Evolutionary conservation across 352 stramenopile genomes (phyloP), one percentile per base, ranked within the genome.

Genomic region (Phytophthora uliginosa): DNA sequence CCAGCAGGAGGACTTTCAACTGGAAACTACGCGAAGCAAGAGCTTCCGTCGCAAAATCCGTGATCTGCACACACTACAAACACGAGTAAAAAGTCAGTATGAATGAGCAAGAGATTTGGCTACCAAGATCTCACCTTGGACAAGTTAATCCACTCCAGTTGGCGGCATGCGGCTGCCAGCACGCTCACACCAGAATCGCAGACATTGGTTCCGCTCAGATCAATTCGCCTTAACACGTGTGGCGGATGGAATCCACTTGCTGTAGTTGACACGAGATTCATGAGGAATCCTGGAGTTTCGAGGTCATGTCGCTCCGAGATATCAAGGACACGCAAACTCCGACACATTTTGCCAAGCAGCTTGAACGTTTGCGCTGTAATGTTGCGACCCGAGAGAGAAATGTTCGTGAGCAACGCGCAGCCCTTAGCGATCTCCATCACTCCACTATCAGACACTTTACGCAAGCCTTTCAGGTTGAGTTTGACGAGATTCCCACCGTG

Each of bases 171-270:
- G 2, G 72, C 63, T n/a, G 85, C 81, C 7, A 95, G 52, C 17
- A 89, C 68, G 15, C 74, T 81, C 40, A 95, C 77, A n/a, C 83
- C 84, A 6, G 69, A 69, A 59, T 95, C 87, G 34, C 86, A 92
- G 24, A 92, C 69, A 52, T 89, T 88, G 0, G 85, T 90, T 4
- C 77, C 64, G 0, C 63, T 78, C 28, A 93, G 69, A 59, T 92
- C 85, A 42, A 93, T 66, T 55, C 58, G 54, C 68, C 9, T 63
- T 24, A 66, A 50, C 8, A 36, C 51, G 56, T 59, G 26, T 45
- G 61, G 34, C 22, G 57, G 28, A 55, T 70, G 54, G 33, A 66
- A 36, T 34, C 66, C 58, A 0, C 59, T 67, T 31, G 66, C 13
- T 20, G 62, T 74, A 31, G 63, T 61, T 12, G 63, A 62, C 9